A percentile compares a stretch with the other conserved stretches of the same genome.
These are phyloP conservation scores for Heteromeles arbutifolia DNA, from an alignment of 306 rosid species.

Conservation along the genomic window DNA sequence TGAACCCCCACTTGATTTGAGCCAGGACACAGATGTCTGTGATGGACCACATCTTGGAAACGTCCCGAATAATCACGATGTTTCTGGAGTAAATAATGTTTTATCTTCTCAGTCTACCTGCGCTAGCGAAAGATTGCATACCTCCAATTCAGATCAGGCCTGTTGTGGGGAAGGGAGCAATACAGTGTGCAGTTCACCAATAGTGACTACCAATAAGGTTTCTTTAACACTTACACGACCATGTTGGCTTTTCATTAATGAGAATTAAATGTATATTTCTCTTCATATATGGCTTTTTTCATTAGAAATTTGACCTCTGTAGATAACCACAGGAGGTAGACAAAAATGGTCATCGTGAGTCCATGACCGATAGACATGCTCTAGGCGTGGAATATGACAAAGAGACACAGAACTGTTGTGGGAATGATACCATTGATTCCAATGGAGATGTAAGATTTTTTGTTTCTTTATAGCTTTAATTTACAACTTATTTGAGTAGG, in stretches of 20 bases:
- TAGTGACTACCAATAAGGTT: slow-evolving; percentile 41
- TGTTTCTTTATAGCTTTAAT: not conserved
- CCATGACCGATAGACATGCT: slow-evolving; percentile 30
- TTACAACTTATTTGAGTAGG: not conserved
- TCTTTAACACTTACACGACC: slow-evolving; percentile 16
- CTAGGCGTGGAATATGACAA: slow-evolving; percentile 26
- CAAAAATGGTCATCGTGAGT: slow-evolving; percentile 32
- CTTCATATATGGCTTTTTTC: slow-evolving; percentile 20
- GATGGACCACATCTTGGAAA: slow-evolving; percentile 37
- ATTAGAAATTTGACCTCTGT: slow-evolving; percentile 64
- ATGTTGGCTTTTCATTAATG: slow-evolving; percentile 12
- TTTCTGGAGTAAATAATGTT: slow-evolving; percentile 32
- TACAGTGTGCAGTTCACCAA: slow-evolving; percentile 26
- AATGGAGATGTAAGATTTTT: slow-evolving; percentile 59
- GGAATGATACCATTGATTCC: slow-evolving; percentile 39
- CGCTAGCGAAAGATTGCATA: slow-evolving; percentile 33
- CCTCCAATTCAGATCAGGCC: slow-evolving; percentile 36
- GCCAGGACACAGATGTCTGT: slow-evolving; percentile 47
- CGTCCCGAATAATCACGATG: slow-evolving; percentile 21
- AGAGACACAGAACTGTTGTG: slow-evolving; percentile 36
- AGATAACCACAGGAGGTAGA: slow-evolving; percentile 72
- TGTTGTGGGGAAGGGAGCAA: slow-evolving; percentile 39
- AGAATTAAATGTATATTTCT: slow-evolving; percentile 8
- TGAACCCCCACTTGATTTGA: slow-evolving; percentile 94
- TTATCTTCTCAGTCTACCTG: slow-evolving; percentile 42